Base-by-base conservation (phyloP, 768 basidiomycete genomes). In the Leccinum sublutescens region DNA sequence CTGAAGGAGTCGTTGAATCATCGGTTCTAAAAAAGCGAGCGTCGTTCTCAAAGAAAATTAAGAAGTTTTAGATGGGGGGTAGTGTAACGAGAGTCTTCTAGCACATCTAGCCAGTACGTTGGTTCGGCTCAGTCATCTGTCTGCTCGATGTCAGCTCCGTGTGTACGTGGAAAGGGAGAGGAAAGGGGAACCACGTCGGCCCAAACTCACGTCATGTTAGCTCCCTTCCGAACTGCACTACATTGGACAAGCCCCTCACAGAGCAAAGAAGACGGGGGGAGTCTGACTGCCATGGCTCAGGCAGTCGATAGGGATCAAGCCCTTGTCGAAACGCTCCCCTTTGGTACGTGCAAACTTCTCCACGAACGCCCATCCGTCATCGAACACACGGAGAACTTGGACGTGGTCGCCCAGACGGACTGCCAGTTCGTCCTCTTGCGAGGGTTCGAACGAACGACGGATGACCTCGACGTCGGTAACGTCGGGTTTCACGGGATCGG, bases 221-320 rank as follows among this genome's bases (percentile, higher is more conserved):
- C 3, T 17, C 31, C 11, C 7, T 33, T 49, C 27, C 56, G 58
- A 11, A 61, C 3, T 5, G 52, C 65, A 38, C 40, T n/a, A 43
- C 40, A 43, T 43, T 12, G 43, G 43, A 45, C 10, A 45, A 19
- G 5, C 5, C 11, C 19, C 43, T 45, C 19, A 45, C 43, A 45
- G 74, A 14, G 77, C 75, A 52, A 84, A 68, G 72, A 84, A 85
- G 8, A 74, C 69, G 0, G 81, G 77, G 33, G 84, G 71, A 23
- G 77, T 73, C 67, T 83, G 78, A 17, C 77, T 75, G 23, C 72
- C 66, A 45, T 77, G 75, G 29, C 85, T 76, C 68, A 89, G 76
- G 68, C 87, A 89, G 63, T 88, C 85, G n/a, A 89, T 74, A 5
- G 88, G 88, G 50, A 90, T 86, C 54, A 89, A 67, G 0, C 88